A percentile compares a stretch with the other conserved stretches of the same genome.
These are phyloP conservation scores for Cercospora zeae-maydis DNA, from an alignment of 2,329 filamentous ascomycete species.

Conservation along the genomic window DNA sequence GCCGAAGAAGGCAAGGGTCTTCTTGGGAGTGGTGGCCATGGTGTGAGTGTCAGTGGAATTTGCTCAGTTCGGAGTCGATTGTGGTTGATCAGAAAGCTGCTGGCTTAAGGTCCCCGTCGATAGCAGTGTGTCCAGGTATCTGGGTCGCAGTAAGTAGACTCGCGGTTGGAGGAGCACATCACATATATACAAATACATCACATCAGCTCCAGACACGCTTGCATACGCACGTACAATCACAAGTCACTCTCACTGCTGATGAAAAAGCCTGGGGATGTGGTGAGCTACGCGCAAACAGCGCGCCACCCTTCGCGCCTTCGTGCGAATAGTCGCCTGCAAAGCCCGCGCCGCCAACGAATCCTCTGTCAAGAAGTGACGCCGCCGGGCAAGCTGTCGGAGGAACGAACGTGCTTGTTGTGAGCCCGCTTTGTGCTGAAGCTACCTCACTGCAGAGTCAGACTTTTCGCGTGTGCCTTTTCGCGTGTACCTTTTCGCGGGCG, in stretches of 20 bases:
- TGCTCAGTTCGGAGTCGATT: neutral
- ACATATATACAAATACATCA: neutral
- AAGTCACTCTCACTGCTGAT: neutral
- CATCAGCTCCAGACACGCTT: neutral
- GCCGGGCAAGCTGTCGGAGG: neutral
- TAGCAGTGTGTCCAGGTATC: neutral
- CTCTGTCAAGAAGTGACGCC: neutral
- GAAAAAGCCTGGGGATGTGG: neutral
- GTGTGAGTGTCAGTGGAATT: neutral
- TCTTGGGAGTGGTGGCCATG: constrained; percentile 7
- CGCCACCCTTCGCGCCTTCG: neutral
- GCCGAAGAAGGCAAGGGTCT: constrained; percentile 51
- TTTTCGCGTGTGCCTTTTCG: neutral
- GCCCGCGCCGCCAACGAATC: neutral
- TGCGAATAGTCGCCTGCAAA: neutral
- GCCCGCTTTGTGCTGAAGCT: neutral
- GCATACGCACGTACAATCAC: neutral
- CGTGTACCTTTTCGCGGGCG: neutral
- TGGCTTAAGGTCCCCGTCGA: neutral
- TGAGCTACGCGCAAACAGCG: neutral
- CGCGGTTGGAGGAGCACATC: neutral
- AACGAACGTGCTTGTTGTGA: neutral
- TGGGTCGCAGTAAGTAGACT: neutral
- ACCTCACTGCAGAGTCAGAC: neutral
- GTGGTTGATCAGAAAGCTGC: neutral